phyloP scores from a whole-genome alignment of 1,139 yeast species.

The Ogataea hybrid region DNA sequence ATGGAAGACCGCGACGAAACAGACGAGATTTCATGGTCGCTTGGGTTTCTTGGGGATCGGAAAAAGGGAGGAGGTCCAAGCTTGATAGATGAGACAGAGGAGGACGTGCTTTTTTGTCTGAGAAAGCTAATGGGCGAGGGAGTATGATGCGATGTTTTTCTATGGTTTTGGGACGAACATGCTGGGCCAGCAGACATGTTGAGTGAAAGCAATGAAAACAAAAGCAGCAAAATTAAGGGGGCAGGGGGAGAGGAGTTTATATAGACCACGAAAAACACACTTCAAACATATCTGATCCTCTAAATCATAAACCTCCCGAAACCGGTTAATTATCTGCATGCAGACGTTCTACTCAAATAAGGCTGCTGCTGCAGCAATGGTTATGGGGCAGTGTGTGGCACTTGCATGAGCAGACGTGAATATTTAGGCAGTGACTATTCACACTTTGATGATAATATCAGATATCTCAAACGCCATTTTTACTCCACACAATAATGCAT shows the following conservation, averaged over 20 bases:
- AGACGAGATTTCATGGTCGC: conserved; percentile 11
- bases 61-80: conserved; percentile 12
- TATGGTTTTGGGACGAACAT: background rate
- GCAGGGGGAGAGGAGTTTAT: conserved; percentile 1
- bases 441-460: too few relatives aligned
- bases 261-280: conserved; percentile 10
- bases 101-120: conserved; percentile 5
- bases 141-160: background rate
- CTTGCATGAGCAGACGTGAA: too few relatives aligned
- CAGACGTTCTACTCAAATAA: background rate
- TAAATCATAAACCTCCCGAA: conserved; percentile 4
- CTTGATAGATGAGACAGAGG: conserved; percentile 11
- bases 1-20: conserved; percentile 12
- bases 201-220: background rate
- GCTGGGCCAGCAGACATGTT: conserved; percentile 9
- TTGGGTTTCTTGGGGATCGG: conserved; percentile 5
- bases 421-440: too few relatives aligned
- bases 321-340: conserved; percentile 6
- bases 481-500: background rate
- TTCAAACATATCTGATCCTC: conserved; percentile 9
- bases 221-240: background rate
- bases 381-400: too few relatives aligned
- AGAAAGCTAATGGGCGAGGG: conserved; percentile 3
- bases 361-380: background rate
- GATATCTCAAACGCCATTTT: background rate